These are phyloP conservation scores for Botrytis elliptica DNA, from an alignment of 2,329 filamentous ascomycete species.

Conservation along the genomic window DNA sequence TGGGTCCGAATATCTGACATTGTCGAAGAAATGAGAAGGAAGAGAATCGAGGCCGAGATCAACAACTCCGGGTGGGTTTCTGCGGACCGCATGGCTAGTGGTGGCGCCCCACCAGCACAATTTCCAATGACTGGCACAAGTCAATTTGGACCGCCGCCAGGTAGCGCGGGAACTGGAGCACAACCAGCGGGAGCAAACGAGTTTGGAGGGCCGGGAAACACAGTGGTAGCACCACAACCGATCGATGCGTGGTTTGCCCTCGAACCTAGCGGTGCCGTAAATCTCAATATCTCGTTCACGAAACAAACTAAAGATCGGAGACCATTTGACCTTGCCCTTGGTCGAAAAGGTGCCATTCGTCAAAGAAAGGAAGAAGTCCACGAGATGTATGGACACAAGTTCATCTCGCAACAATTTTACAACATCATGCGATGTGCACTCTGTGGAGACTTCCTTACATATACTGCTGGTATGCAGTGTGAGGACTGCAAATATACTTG, in stretches of 20 bases:
- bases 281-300: conserved; percentile 85
- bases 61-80: conserved; percentile 96
- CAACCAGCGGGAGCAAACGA: conserved; percentile 26
- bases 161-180: conserved; percentile 39
- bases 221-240: conserved; percentile 46
- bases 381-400: conserved; percentile 99
- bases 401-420: conserved; percentile 98
- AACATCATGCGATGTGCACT: conserved; percentile 99
- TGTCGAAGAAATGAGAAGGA: conserved; percentile 93
- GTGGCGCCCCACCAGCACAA: conserved; percentile 50
- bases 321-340: conserved; percentile 83
- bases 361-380: conserved; percentile 98
- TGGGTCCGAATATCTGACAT: conserved; percentile 98
- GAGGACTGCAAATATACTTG: conserved; percentile 99
- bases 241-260: conserved; percentile 97
- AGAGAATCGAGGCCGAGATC: conserved; percentile 95
- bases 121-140: conserved; percentile 55
- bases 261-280: conserved; percentile 89
- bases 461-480: conserved; percentile 98
- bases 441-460: conserved; percentile 97
- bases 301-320: conserved; percentile 85
- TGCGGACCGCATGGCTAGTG: conserved; percentile 85
- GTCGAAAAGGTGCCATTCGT: conserved; percentile 91
- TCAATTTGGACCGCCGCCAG: conserved; percentile 47
- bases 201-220: conserved; percentile 39